Percentiles rank a stretch among this genome's conserved stretches.
phyloP scores from a whole-genome alignment of 2,329 filamentous ascomycete species.

The Passalora sequoiae region DNA sequence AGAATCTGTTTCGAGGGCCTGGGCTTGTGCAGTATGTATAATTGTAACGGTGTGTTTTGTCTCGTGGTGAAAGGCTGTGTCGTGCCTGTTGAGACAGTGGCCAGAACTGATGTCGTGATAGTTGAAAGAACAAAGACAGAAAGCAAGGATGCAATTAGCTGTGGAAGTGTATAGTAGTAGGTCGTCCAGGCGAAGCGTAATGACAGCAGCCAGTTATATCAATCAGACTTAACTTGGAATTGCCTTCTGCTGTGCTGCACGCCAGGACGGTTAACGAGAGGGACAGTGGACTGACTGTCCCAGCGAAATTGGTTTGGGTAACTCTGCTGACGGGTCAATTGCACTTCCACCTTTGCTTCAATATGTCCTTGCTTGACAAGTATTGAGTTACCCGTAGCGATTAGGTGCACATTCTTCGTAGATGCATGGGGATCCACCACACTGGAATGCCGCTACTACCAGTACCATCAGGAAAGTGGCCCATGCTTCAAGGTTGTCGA shows the following conservation, averaged over 20 bases:
- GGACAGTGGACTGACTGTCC: conserved; percentile 1
- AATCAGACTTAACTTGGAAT: not conserved
- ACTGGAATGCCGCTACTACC: not conserved
- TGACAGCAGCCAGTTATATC: not conserved
- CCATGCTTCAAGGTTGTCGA: no score
- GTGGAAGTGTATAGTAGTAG: no score
- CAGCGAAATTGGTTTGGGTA: not conserved
- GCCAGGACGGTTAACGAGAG: conserved; percentile 1
- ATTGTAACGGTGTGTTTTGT: not conserved
- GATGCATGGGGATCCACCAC: not conserved
- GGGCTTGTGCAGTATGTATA: not conserved
- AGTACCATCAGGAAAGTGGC: no score
- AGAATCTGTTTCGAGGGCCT: not conserved
- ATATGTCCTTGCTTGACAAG: not conserved
- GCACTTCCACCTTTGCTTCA: no score
- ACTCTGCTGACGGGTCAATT: not conserved
- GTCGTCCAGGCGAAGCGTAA: no score
- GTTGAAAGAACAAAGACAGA: not conserved
- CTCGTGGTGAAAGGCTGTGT: not conserved
- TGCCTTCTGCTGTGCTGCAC: not conserved
- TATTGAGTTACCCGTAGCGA: conserved; percentile 5
- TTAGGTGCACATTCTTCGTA: conserved; percentile 6
- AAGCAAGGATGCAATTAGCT: no score
- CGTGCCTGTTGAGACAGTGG: not conserved
- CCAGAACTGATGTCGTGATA: not conserved